These are phyloP conservation scores for Delphinella strobiligena DNA, from an alignment of 2,329 filamentous ascomycete species.

Conservation along the genomic window DNA sequence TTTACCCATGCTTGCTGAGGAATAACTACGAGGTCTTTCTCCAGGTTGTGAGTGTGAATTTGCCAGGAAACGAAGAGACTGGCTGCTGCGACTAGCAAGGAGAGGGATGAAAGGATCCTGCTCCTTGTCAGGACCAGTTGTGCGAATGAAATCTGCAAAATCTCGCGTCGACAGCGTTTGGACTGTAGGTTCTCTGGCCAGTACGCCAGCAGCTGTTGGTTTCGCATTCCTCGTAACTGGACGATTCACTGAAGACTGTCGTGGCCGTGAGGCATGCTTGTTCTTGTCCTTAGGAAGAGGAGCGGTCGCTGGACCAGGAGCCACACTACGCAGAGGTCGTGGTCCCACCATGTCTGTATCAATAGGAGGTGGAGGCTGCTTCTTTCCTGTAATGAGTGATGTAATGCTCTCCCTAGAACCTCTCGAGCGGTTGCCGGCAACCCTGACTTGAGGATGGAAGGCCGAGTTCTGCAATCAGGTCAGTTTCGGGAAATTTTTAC, in stretches of 20 bases:
- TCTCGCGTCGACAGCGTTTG: conserved; percentile 62
- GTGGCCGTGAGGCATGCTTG: conserved; percentile 2
- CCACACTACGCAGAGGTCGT: neutral
- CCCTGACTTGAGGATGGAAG: neutral
- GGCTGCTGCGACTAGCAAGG: conserved; percentile 6
- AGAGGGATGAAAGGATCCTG: conserved; percentile 9
- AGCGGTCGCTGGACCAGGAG: neutral
- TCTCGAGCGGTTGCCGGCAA: neutral
- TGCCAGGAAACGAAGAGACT: conserved; percentile 3
- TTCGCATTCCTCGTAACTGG: conserved; percentile 20
- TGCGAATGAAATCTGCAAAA: conserved; percentile 81
- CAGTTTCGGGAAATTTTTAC: too few species aligned
- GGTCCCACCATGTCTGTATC: neutral
- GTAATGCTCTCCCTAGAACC: neutral
- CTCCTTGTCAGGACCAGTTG: conserved; percentile 53
- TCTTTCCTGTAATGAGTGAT: neutral
- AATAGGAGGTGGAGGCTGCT: neutral
- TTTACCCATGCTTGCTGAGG: conserved; percentile 7
- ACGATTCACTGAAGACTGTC: conserved; percentile 16
- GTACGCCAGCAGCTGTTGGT: conserved; percentile 20
- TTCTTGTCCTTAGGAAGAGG: conserved; percentile 5
- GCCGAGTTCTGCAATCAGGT: neutral
- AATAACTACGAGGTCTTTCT: too few species aligned
- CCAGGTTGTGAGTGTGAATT: conserved; percentile 14
- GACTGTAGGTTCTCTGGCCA: conserved; percentile 61